A percentile compares a stretch with the other conserved stretches of the same genome.
Evolutionary conservation across 2,329 filamentous ascomycete species (phyloP).

Genomic region (Leptoxyphium fumago): DNA sequence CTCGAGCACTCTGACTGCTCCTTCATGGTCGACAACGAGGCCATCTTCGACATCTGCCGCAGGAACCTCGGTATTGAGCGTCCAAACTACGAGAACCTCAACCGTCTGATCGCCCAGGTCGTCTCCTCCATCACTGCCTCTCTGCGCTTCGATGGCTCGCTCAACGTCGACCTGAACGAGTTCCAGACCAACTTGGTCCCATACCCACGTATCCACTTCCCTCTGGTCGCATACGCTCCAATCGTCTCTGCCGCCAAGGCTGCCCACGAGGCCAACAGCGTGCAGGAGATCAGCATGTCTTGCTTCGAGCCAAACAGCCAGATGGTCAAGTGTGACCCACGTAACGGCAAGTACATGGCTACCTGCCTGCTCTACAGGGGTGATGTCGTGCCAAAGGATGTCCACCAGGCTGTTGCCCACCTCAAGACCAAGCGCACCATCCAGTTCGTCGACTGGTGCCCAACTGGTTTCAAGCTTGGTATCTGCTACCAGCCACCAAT

Average conservation of each 20-base stretch:
- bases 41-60: conserved; percentile 98
- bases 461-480: conserved; percentile 99
- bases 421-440: conserved; percentile 99
- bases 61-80: conserved; percentile 94
- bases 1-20: conserved; percentile 99
- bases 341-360: conserved; percentile 99
- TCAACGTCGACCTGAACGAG: conserved; percentile 98
- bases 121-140: conserved; percentile 97
- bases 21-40: conserved; percentile 99
- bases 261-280: conserved; percentile 93
- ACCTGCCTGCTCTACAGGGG: conserved; percentile 96
- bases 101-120: conserved; percentile 96
- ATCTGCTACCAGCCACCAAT: conserved; percentile 99
- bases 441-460: conserved; percentile 99
- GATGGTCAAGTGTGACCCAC: conserved; percentile 99
- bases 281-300: conserved; percentile 95
- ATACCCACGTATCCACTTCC: conserved; percentile 98
- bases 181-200: conserved; percentile 99
- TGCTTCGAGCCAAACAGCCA: conserved; percentile 99
- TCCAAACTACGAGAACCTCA: conserved; percentile 96
- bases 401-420: conserved; percentile 78
- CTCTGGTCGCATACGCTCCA: conserved; percentile 88
- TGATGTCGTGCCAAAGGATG: conserved; percentile 94
- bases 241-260: conserved; percentile 92
- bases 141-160: conserved; percentile 93